phyloP scores from a whole-genome alignment of 164 flowering plant genomes.

The Liquidambar formosana region DNA sequence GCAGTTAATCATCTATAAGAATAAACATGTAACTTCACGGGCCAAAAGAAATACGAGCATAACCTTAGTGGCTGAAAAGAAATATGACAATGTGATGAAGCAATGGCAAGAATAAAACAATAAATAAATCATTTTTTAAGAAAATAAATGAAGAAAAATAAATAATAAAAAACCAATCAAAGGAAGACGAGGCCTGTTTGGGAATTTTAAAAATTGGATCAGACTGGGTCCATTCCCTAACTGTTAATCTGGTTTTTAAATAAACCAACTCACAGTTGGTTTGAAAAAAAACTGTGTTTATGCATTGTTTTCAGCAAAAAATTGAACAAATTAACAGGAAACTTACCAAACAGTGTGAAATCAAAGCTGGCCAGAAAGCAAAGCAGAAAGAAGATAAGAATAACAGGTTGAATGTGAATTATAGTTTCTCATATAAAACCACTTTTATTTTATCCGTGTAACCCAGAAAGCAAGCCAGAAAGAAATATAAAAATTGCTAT shows the following conservation, averaged over 20 bases:
- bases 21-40: background rate
- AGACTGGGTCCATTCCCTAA: too few species aligned
- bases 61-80: background rate
- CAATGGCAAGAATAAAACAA: too few species aligned
- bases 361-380: too few species aligned
- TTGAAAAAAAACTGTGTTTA: too few species aligned
- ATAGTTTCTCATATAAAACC: background rate
- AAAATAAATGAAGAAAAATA: background rate
- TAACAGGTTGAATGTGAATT: background rate
- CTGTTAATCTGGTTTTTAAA: too few species aligned
- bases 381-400: background rate
- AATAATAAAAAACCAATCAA: background rate
- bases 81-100: background rate
- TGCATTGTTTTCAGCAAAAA: too few species aligned
- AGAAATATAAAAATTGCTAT: background rate
- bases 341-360: too few species aligned
- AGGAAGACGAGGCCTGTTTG: too few species aligned
- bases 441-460: background rate
- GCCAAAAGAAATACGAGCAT: background rate
- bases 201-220: too few species aligned
- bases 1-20: background rate
- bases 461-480: background rate
- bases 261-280: too few species aligned
- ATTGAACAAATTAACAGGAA: too few species aligned
- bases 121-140: too few species aligned